Conservation (phyloP, 257 asterid species). For the Lantana camara region DNA sequence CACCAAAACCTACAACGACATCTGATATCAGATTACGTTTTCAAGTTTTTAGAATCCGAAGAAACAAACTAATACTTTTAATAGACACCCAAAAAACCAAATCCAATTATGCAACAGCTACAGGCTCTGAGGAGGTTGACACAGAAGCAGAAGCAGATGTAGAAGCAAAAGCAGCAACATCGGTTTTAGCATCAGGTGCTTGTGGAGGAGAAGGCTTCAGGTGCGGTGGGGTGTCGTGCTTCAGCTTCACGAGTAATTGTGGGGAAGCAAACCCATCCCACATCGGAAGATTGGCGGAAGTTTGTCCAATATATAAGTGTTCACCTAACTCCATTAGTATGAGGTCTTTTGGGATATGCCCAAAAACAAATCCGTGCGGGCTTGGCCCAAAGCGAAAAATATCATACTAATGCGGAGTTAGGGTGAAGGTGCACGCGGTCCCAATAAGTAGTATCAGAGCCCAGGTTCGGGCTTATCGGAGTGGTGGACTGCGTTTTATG, state of each 20-base stretch:
- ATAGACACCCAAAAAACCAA: slow-evolving; percentile 9
- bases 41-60: slow-evolving; percentile 8
- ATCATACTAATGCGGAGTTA: too few relatives aligned
- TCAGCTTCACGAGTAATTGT: slow-evolving; percentile 66
- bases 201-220: slow-evolving; percentile 51
- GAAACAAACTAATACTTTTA: not conserved
- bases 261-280: too few relatives aligned
- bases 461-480: too few relatives aligned
- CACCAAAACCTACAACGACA: not conserved
- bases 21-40: slow-evolving; percentile 1
- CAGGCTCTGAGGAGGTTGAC: slow-evolving; percentile 33
- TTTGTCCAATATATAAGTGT: too few relatives aligned
- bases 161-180: slow-evolving; percentile 24
- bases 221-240: slow-evolving; percentile 75
- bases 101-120: slow-evolving; percentile 53
- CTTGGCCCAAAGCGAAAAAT: too few relatives aligned
- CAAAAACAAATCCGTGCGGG: too few relatives aligned
- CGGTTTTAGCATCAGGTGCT: slow-evolving; percentile 32
- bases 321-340: too few relatives aligned
- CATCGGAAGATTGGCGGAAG: too few relatives aligned
- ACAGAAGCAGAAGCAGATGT: slow-evolving; percentile 34
- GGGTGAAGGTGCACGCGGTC: too few relatives aligned
- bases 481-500: too few relatives aligned
- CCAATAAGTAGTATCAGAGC: too few relatives aligned
- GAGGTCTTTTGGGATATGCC: too few relatives aligned